Evolutionary conservation across 2,329 filamentous ascomycete genomes (phyloP), one percentile per base, ranked within the genome.

Genomic region (Zymoseptoria brevis): DNA sequence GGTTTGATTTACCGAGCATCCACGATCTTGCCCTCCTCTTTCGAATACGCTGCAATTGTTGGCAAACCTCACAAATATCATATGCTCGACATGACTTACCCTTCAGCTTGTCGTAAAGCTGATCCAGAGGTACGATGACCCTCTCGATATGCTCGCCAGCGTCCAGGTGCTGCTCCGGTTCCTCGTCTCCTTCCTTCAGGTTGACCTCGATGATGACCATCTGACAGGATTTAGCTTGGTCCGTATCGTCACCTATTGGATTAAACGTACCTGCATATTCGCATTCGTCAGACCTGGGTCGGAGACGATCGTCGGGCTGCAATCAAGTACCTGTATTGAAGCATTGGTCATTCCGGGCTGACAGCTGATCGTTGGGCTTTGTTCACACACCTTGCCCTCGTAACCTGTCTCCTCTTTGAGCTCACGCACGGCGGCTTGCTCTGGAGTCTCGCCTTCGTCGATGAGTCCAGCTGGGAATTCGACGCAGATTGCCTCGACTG

Each of bases 301-400:
- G 66, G 84, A 83, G 58, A 84, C 87, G 76, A 89, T 87, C 56
- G 86, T 79, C 7, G 85, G 84, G 45, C 82, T 83, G n/a, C 80
- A 83, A 70, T 75, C 73, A 19, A 71, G 63, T 61, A 77, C 65
- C 62, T 72, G 70, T 61, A 71, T 67, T 50, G 67, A 70, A 56
- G 69, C 68, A 60, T 68, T 71, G 55, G 71, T 72, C 69, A 73
- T 69, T 53, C 80, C 80, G 6, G 80, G 80, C 66, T 82, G 85
- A 65, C 83, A 85, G 63, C 81, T 84, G 77, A 87, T 82, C 61
- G 83, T 73, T 6, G 83, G 81, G 45, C 81, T 81, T 13, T 77
- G 80, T 69, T 66, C 62, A 67, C 69, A 59, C 45, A 74, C 72
- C 68, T 71, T 74, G 52, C 81, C 86, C 64, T 84, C 77, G 67